Evolutionary conservation across 2,329 filamentous ascomycete genomes (phyloP), one percentile per base, ranked within the genome.

Genomic region (Sphaerostilbella broomeana): DNA sequence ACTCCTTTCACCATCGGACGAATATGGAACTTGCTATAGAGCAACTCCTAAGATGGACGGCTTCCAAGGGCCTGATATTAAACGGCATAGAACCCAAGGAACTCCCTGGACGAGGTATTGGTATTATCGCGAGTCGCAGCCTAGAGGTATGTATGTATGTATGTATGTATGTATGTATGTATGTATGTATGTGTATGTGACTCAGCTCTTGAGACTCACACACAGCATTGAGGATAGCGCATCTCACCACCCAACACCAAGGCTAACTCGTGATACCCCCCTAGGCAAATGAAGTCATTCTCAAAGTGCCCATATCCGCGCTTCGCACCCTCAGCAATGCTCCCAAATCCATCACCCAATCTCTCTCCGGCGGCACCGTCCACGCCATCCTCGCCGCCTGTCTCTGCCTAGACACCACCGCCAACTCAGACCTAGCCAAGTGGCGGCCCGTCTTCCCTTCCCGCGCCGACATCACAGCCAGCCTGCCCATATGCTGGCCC

Each of bases 301-400:
- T 90, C 5, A 69, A 71, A 42, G 77, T 92, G 0, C 84, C 83
- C 8, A 68, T 72, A 27, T 60, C 63, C 33, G 70, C 75, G 19
- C 75, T 92, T 36, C 66, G 86, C 35, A 82, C 79, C 20, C 63
- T 78, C n/a, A 69, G 77, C 25, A 73, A 72, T 2, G 69, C 83
- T 9, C 73, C 77, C 6, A 62, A 66, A 20, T 44, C 62, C 2
- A 71, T 87, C 38, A 60, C 67, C 37, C 57, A 62, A 10, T 64
- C 63, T 19, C 69, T 83, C 9, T 68, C 72, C 0, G 64, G 68
- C 13, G 68, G 69, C 42, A 71, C 73, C 29, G 72, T 84, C 16
- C 86, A 94, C 51, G 81, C 79, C 19, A 72, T 86, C 26, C 68
- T 92, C 6, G 82, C 86, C n/a, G 72, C 79, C 2, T 76, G 79